phyloP scores from a whole-genome alignment of 202 grass and related monocot species.

The Miscanthus sacchariflorus region DNA sequence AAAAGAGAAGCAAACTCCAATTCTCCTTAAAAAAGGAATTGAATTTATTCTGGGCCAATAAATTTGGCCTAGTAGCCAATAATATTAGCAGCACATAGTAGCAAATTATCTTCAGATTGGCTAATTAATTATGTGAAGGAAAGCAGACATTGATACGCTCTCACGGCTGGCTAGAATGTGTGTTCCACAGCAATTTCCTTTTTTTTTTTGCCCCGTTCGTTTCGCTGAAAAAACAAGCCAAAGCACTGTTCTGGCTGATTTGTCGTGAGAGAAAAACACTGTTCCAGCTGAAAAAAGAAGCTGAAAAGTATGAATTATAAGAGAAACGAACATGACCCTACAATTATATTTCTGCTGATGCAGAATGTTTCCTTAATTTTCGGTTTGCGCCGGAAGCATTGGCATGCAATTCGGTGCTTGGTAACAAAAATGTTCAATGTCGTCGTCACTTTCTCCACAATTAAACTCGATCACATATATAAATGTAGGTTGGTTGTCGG shows the following conservation, averaged over 20 bases:
- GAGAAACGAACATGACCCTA: no score
- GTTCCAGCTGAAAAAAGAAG: no score
- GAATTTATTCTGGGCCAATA: not conserved
- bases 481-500: not conserved
- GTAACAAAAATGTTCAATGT: not conserved
- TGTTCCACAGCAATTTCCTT: no score
- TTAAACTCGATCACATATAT: not conserved
- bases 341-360: not conserved
- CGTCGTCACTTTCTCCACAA: slow-evolving; percentile 3
- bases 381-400: no score
- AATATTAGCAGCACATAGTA: not conserved
- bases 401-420: not conserved
- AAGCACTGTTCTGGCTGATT: no score
- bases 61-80: not conserved
- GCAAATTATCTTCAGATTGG: not conserved
- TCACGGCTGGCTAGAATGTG: not conserved
- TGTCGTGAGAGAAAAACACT: no score
- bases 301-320: no score
- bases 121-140: not conserved
- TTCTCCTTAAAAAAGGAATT: not conserved
- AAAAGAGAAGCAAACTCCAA: not conserved
- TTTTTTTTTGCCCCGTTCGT: no score
- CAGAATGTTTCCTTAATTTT: not conserved
- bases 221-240: no score
- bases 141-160: not conserved